Evolutionary conservation across 2,329 filamentous ascomycete genomes (phyloP), one percentile per base, ranked within the genome.

Genomic region (Pseudogymnoascus sp.): DNA sequence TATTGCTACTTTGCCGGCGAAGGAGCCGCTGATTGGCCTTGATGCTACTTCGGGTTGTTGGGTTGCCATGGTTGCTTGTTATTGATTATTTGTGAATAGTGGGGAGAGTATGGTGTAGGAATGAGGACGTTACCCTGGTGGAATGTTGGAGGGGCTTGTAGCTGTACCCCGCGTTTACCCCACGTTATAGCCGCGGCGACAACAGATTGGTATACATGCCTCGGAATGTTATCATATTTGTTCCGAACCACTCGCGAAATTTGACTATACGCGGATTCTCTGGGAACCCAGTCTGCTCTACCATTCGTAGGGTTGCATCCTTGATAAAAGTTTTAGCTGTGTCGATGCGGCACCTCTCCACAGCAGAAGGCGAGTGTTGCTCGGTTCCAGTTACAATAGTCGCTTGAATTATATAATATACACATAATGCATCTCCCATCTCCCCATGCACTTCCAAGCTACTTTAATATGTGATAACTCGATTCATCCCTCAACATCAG

Each of bases 1-100:
- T 62, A 87, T 83, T 44, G 82, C 80, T n/a, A 80, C 77, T 64
- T 78, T 77, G 23, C 73, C 74, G 13, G 68, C 67, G 0, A 80
- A 72, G 6, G 76, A 78, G 6, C 77, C 74, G 2, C 72, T 72
- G 29, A 61, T 38, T 33, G 50, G 50, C 29, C 50, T 33, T 33
- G 50, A 56, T 56, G 50, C 17, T 26, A 56, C 50, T 56, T 56
- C 50, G 11, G 50, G 29, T 35, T 56, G 50, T 15, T 33, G 50
- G 11, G 10, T 56, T 4, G 50, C 4, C 50, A 56, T 56, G n/a
- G 13, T 56, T 56, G n/a, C 29, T 35, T 4, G 29, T 11, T 56
- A 29, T 33, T 4, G n/a, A 9, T 56, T 33, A 35, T 15, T 33
- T 56, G 17, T 3, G 13, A 4, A 35, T 56, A 11, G 15, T 56